Base-by-base conservation (phyloP, 139 green algal genomes). In the Chlamydomonas schloesseri region DNA sequence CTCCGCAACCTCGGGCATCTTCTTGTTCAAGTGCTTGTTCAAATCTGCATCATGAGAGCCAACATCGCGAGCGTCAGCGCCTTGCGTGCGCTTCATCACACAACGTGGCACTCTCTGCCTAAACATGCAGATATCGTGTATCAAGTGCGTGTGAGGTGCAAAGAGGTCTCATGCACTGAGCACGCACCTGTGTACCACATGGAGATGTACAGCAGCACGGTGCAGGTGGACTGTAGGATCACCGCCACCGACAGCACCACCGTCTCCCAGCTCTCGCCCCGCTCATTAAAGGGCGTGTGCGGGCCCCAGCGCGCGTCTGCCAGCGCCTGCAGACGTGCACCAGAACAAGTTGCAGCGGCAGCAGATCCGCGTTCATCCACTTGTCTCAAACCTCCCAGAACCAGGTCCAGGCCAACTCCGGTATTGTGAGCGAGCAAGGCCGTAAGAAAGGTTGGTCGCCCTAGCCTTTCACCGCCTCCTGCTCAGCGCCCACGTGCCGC, bases 231-330 rank as follows among this genome's bases (percentile, higher is more conserved):
- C 65, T 86, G 80, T 33, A 73, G 23, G n/a, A 78, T 58, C 24
- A 86, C 67, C 50, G 68, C 53, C 42, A 58, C 68, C 2, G 47
- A 60, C 23, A 86, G 68, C 24, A 77, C 68, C 11, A 77, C 31
- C 36, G 80, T 86, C 20, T 18, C 24, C 80, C 80, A 86, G 68
- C 37, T 42, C n/a, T 76, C 14, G 8, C 47, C 33, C 31, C 79
- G 79, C n/a, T 76, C 67, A 17, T 14, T 4, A 8, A 77, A 77
- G 3, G 26, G 3, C 5, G 23, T 37, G 31, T 69, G 33, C 21
- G 80, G 80, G 31, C 31, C 31, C 80, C 80, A 86, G 47, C 80
- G 80, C 23, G 80, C 80, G 80, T 86, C 80, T 10, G 80, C 80
- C 33, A 86, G 80, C 33, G 80, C 80, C 80, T 84, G 78, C 20